Evolutionary conservation across 371 early-diverging fungal species (phyloP), one percentile per base, ranked within the genome.

Genomic region (Mortierella sp.): DNA sequence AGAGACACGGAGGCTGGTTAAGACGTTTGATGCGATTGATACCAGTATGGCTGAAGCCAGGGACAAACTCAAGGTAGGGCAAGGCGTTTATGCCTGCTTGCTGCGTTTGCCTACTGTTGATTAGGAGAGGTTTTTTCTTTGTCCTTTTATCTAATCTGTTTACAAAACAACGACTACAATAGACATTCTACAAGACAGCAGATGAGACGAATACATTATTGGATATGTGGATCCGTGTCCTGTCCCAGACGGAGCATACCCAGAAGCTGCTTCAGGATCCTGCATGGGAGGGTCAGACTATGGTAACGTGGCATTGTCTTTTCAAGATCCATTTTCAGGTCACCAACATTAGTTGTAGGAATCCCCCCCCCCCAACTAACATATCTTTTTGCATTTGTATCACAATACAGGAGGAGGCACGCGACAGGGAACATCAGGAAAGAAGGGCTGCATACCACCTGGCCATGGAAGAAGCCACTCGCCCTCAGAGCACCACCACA

Each of bases 191-290:
- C 76, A 85, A 85, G 48, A 81, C 85, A 13, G 85, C 81, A 5
- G 85, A 85, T 48, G 85, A 81, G 69, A 81, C 85, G n/a, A 85
- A 85, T 53, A 75, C 85, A 48, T 53, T 85, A 67, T 48, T 85
- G 78, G 85, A 85, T 24, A 85, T 85, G 85, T 85, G 85, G 85
- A 78, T 85, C 26, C 76, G 81, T 2, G 81, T 85, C 2, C 48
- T 85, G 6, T 78, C 85, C 21, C 85, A 85, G n/a, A 53, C 85
- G 21, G 85, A 85, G 50, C 81, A 85, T 26, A 80, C 78, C 0
- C 77, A 77, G 21, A 75, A 75, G 16, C 61, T 85, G 9, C 34
- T 81, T 24, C 73, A 78, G 69, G 85, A 85, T 43, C 81, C 85
- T 34, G 79, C 73, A 48, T 85, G 85, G 85, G 85, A 85, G n/a